These are phyloP conservation scores for Cladorrhinum sp. DNA, from an alignment of 2,329 filamentous ascomycete genomes.

Conservation along the genomic window DNA sequence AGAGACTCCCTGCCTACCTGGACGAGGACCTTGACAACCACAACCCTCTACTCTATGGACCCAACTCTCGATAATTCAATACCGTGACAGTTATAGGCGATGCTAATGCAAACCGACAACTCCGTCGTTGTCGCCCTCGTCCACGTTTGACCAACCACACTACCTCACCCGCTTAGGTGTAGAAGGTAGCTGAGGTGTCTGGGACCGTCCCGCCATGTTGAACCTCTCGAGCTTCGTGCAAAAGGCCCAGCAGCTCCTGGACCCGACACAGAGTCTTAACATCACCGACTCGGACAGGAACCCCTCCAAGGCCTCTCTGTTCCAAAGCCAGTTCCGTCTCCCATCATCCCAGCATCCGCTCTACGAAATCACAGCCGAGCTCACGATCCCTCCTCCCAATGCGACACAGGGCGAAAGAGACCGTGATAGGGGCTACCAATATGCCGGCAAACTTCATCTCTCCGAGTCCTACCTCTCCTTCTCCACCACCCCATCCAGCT, in stretches of 20 bases:
- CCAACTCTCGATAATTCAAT: no score
- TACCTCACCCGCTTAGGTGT: no score
- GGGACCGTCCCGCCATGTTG: constrained; percentile 47
- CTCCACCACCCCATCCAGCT: constrained; percentile 88
- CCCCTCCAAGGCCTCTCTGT: constrained; percentile 87
- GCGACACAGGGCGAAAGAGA: constrained; percentile 68
- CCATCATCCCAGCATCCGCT: constrained; percentile 88
- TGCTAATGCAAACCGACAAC: neutral
- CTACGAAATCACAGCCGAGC: constrained; percentile 93
- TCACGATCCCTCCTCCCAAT: constrained; percentile 77
- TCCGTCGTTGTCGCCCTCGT: neutral
- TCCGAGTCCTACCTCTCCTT: constrained; percentile 96
- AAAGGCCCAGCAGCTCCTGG: constrained; percentile 93
- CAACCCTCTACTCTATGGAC: no score
- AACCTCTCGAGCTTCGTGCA: constrained; percentile 78
- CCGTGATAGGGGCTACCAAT: constrained; percentile 75
- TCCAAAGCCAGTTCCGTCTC: constrained; percentile 94
- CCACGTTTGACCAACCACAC: neutral
- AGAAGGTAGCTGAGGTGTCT: neutral
- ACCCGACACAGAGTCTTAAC: constrained; percentile 75
- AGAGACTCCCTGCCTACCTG: no score
- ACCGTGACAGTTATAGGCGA: neutral
- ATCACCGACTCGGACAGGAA: constrained; percentile 72
- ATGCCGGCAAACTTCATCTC: constrained; percentile 87
- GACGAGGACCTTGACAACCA: no score